Base-by-base conservation (phyloP, 805 yeast genomes). In the Teunomyces gatunensis region DNA sequence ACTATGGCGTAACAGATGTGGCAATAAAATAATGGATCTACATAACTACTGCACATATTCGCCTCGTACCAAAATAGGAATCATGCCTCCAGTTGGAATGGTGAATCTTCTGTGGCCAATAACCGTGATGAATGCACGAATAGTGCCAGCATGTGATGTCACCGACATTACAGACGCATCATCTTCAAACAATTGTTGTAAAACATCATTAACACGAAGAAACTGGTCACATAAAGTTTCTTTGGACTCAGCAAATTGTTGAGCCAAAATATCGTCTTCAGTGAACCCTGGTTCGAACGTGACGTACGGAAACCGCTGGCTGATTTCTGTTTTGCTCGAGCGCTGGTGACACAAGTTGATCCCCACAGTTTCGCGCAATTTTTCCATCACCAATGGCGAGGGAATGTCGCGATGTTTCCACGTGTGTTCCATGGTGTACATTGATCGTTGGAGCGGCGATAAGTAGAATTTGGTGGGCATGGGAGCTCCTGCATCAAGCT, bases 31-130 rank as follows among this genome's bases (percentile, higher is more conserved):
- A 32, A 7, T 13, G 17, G 34, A 36, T 36, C 39, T 18, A 13
- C 13, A 36, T 18, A 18, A 3, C 12, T 15, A 25, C 35, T 42
- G 28, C 25, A 10, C 21, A 18, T 30, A 18, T 9, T 59, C 56
- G 10, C 57, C 66, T 42, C 55, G 56, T 12, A 62, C 62, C 32
- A 62, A 60, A 5, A 61, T 51, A 0, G 65, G 67, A 10, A 62
- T 52, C 65, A 61, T 60, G 5, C 67, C 67, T 1, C 67, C 67
- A 1, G 67, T 62, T 6, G 63, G 58, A 29, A 62, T 56, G 41
- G 67, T 62, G 47, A 62, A 62, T 36, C 60, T 52, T 17, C 67
- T 47, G 47, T 62, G 64, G n/a, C 65, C 65, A n/a, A 60, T 49
- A 5, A 57, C 65, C 2, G 60, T 58, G 28, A 61, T 50, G 32